A percentile compares a stretch with the other conserved stretches of the same genome.
phyloP scores from a whole-genome alignment of 805 yeast species.

The Torulaspora maleeae region DNA sequence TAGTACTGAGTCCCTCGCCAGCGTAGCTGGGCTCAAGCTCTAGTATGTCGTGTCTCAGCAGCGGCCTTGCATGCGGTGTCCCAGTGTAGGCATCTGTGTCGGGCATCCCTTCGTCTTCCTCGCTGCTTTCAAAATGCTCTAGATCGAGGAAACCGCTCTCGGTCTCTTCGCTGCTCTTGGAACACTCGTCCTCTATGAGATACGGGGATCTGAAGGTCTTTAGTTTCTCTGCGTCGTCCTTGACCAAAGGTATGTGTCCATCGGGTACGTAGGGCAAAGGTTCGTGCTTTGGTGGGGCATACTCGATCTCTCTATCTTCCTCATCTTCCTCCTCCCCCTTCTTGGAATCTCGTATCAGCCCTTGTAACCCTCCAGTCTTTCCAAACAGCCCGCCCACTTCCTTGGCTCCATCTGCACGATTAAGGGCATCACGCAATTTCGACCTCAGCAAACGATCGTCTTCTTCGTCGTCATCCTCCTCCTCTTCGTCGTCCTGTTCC shows the following conservation, averaged over 20 bases:
- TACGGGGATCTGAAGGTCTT: constrained; percentile 21
- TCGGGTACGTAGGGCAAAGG: constrained; percentile 44
- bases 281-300: constrained; percentile 39
- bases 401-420: constrained; percentile 29
- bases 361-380: constrained; percentile 14
- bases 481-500: constrained; percentile 15
- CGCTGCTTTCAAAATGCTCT: constrained; percentile 20
- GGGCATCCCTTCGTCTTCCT: constrained; percentile 20
- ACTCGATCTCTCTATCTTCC: constrained; percentile 39
- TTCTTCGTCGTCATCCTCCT: constrained; percentile 22
- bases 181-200: constrained; percentile 12
- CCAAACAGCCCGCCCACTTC: constrained; percentile 14
- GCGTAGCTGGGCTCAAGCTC: constrained; percentile 20
- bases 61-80: background rate
- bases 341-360: constrained; percentile 16
- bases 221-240: constrained; percentile 31
- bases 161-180: constrained; percentile 24
- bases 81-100: constrained; percentile 1
- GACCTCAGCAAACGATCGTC: constrained; percentile 11
- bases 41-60: constrained; percentile 2
- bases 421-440: constrained; percentile 34
- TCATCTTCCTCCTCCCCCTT: constrained; percentile 14
- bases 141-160: constrained; percentile 12
- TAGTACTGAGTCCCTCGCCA: constrained; percentile 26
- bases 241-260: constrained; percentile 41